A percentile compares a stretch with the other conserved stretches of the same genome.
Conservation (phyloP, 805 yeast genomes). For the Candida ovalis region DNA sequence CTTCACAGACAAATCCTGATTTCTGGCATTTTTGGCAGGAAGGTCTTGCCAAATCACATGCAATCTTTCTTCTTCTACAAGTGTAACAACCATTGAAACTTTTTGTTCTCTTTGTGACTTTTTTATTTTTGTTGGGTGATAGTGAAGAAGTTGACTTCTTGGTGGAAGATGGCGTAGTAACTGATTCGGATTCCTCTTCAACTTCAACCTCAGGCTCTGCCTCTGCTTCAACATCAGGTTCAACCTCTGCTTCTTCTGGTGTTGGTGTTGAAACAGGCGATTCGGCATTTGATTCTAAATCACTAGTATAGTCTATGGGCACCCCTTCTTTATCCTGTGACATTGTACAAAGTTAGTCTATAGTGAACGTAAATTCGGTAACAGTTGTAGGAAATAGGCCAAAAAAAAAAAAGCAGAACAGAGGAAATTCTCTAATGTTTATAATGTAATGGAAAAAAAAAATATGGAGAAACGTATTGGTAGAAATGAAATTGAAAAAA, state of each 20-base stretch:
- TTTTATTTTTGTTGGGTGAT: neutral
- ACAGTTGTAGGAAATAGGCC: neutral
- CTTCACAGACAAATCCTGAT: slow-evolving; percentile 69
- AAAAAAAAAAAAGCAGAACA: neutral
- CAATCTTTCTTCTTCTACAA: slow-evolving; percentile 74
- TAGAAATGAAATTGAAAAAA: no score
- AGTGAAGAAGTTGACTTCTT: neutral
- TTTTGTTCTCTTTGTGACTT: slow-evolving; percentile 44
- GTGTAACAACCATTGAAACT: slow-evolving; percentile 89
- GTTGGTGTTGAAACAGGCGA: neutral
- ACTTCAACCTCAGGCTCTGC: neutral
- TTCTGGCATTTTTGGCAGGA: slow-evolving; percentile 66
- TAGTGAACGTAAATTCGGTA: neutral
- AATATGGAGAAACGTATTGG: no score
- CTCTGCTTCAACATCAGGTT: neutral
- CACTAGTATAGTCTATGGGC: neutral
- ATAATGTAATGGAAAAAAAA: neutral
- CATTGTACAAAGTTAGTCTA: neutral
- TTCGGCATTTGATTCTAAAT: neutral
- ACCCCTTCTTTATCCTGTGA: neutral
- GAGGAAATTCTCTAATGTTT: no score
- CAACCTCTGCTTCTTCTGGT: neutral
- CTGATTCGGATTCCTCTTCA: neutral
- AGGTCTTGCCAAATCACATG: slow-evolving; percentile 75
- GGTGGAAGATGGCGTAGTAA: neutral